Evolutionary conservation across 257 asterid species (phyloP), one percentile per base, ranked within the genome.

Genomic region (Eucommia ulmoides): DNA sequence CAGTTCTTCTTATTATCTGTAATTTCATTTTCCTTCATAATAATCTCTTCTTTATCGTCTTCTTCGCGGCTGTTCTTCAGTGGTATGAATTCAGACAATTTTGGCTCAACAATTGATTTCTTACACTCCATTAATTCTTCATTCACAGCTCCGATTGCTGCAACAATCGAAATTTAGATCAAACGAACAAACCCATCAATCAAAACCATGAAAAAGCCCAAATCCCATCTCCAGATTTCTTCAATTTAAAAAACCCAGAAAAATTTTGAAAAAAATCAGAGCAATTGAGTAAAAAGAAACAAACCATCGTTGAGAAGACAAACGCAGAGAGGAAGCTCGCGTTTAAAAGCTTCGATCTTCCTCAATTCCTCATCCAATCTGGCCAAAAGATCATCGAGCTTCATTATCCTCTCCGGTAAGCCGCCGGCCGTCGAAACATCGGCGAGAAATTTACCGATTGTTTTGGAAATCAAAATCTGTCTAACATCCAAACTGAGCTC

Each of bases 301-400:
- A 23, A 24, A 83, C 97, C 95, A 21, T 88, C 84, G 33, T 33
- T 44, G 8, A 88, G 63, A 56, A 84, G 84, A 53, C 69, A 60
- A 79, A 79, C 76, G 78, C 81, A 78, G 23, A 81, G 75, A 22
- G 97, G 95, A 2, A 88, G 86, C 63, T 88, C 93, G 26, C 91
- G 76, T 59, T 81, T 81, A 51, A 84, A 81, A 5, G 76, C 97
- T 3, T 78, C 92, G 67, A 88, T 88, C 80, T 84, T 88, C 73
- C 69, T 81, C 85, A 77, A 69, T 73, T 88, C 97, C 14, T 71
- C 93, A 26, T 70, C 73, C 45, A 88, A 71, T 56, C 63, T 65
- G 24, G 58, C 49, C 45, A 60, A 63, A 66, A 54, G 69, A 47
- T 75, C 93, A 19, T 71, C 78, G 14, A 83, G 74, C 67, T 67